Conservation (phyloP, 768 basidiomycete species). For the Pholiota molesta region DNA sequence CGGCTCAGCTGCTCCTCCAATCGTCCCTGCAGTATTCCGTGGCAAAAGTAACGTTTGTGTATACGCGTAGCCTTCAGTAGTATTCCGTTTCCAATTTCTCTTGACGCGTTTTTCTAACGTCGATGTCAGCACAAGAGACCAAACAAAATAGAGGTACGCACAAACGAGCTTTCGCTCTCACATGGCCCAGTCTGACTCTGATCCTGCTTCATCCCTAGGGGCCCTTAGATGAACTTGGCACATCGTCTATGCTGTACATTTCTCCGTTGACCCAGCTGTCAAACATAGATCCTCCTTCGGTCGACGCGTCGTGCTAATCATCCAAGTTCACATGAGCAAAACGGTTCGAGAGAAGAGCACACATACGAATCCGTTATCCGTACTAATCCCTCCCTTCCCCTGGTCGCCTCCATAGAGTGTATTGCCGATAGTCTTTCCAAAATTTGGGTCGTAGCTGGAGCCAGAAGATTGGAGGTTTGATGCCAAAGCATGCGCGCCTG, state of each 20-base stretch:
- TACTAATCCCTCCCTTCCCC: background rate
- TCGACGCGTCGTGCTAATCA: slow-evolving; percentile 4
- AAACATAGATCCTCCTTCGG: background rate
- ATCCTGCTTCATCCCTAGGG: background rate
- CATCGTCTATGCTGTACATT: background rate
- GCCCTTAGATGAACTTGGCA: background rate
- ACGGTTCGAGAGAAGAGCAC: background rate
- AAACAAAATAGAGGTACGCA: background rate
- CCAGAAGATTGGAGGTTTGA: background rate
- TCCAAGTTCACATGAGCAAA: background rate
- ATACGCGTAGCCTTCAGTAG: background rate
- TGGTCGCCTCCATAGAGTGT: background rate
- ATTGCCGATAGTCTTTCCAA: background rate
- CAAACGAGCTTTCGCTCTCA: background rate
- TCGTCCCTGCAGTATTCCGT: background rate
- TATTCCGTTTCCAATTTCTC: background rate
- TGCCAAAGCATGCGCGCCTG: background rate
- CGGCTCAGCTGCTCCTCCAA: background rate
- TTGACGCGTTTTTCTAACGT: background rate
- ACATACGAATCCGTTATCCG: background rate
- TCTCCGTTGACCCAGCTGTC: background rate
- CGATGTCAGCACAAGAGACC: background rate
- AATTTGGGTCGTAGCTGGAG: background rate
- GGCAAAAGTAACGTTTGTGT: background rate
- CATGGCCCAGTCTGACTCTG: background rate